Base-by-base conservation (phyloP, 495 filamentous ascomycete genomes). In the Astrocystis sublimbata region DNA sequence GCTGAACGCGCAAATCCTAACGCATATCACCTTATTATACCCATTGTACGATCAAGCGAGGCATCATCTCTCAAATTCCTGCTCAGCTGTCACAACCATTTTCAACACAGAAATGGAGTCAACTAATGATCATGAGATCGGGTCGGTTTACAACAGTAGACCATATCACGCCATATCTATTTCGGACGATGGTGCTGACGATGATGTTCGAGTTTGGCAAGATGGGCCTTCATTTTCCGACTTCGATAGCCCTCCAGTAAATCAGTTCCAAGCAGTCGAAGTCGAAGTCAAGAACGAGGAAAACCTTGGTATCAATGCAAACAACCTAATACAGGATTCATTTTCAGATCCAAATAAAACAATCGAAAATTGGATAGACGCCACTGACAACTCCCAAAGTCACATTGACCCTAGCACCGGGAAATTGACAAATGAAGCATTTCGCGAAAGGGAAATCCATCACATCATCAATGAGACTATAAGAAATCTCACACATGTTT, bases 171-270 rank as follows among this genome's bases (percentile, higher is more conserved):
- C 69, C 13, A 54, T 58, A n/a, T 64, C 40, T 12, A 26, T 62
- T 24, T 67, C 64, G 0, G 64, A 67, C 6, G 59, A 65, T 12
- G 61, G 53, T 17, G 60, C 54, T 13, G 65, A 66, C 41, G 63
- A 69, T 28, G 69, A 71, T 21, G 23, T 65, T 23, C 62, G 62
- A 23, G 59, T 71, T 6, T 68, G 62, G 62, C 19, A 43, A 42
- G 51, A 67, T 7, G 41, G 33, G 19, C 59, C 58, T 23, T 23
- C 51, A 31, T n/a, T 64, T 4, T 63, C 56, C 0, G 60, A 67
- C 12, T 30, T 58, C 9, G 30, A 60, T n/a, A 51, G 47, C 7
- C 43, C 8, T 3, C 19, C 53, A 6, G 42, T 21, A 2, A 28
- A 10, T 6, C 26, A 61, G 38, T 40, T 24, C 10, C 55, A 15